phyloP scores from a whole-genome alignment of 805 yeast genomes.

The Ogataea thermomethanolica region DNA sequence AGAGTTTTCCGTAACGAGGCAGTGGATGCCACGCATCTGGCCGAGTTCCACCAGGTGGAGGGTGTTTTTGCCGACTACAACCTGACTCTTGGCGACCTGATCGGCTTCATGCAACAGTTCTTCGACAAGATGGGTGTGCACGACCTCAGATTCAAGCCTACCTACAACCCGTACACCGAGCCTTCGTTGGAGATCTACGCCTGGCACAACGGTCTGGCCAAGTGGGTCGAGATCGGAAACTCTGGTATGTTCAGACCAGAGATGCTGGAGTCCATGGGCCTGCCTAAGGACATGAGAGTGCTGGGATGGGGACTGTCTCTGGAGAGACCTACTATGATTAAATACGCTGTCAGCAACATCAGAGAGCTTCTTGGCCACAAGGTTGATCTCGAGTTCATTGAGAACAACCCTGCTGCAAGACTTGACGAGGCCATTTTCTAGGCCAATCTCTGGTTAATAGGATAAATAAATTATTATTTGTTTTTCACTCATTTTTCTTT shows the following conservation, averaged over 20 bases:
- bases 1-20: conserved; percentile 99
- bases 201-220: conserved; percentile 88
- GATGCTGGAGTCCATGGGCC: conserved; percentile 97
- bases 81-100: conserved; percentile 90
- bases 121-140: conserved; percentile 96
- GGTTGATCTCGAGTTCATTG: conserved; percentile 90
- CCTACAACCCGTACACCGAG: conserved; percentile 98
- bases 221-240: conserved; percentile 99
- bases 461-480: no score
- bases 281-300: conserved; percentile 90
- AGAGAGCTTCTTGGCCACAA: conserved; percentile 97
- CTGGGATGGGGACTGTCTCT: conserved; percentile 96
- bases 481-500: no score
- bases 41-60: conserved; percentile 99
- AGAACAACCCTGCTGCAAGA: conserved; percentile 96
- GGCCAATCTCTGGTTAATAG: conserved; percentile 1
- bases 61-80: conserved; percentile 98
- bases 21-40: conserved; percentile 98
- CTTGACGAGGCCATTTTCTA: conserved; percentile 69
- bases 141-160: conserved; percentile 94
- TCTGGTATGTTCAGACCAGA: conserved; percentile 99
- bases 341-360: conserved; percentile 91
- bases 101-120: conserved; percentile 97
- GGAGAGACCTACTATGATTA: conserved; percentile 99
- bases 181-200: conserved; percentile 97